Evolutionary conservation across 306 rosid species (phyloP), one percentile per base, ranked within the genome.

Genomic region (Castanea sativa): DNA sequence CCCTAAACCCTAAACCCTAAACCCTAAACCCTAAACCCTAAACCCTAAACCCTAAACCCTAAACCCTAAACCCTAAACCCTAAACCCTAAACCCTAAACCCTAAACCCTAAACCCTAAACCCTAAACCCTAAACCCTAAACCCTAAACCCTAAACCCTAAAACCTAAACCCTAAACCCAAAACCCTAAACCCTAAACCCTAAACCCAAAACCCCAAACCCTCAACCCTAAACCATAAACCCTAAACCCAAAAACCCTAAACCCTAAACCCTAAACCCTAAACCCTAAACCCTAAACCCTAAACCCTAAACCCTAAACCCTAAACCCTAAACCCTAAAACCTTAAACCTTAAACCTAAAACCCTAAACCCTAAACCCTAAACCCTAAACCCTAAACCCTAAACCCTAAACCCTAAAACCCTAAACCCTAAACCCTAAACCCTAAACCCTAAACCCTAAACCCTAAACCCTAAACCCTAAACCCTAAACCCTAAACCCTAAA

Each of bases 41-140:
- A 55, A 56, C 79, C 69, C 72, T 61, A 74, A 74, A 55, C 79
- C 75, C 72, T 25, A 80, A 80, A 38, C 75, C 75, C 69, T 49
- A 74, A 80, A 74, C 75, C 80, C 84, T 68, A 75, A 75, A 67
- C 84, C 76, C 71, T 55, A 68, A 75, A 74, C 80, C 80, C 71
- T 55, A 75, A 55, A 55, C 71, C 79, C 84, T 64, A 49, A 67
- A 74, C 35, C 60, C 84, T 21, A 63, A 74, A 32, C 74, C 71
- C 79, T 74, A 56, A 79, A 60, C 69, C 73, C 78, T 25, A 27
- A 79, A 72, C 78, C 77, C 76, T 73, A 59, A 79, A 59, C 78
- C 82, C 82, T 73, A 80, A 81, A 71, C 76, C 75, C 32, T 53
- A 67, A 53, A 69, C 80, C 69, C 71, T 74, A 81, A 80, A 67